Evolutionary conservation across 1,284 basidiomycete genomes (phyloP).

Genomic region (Polyporus tsugae): DNA sequence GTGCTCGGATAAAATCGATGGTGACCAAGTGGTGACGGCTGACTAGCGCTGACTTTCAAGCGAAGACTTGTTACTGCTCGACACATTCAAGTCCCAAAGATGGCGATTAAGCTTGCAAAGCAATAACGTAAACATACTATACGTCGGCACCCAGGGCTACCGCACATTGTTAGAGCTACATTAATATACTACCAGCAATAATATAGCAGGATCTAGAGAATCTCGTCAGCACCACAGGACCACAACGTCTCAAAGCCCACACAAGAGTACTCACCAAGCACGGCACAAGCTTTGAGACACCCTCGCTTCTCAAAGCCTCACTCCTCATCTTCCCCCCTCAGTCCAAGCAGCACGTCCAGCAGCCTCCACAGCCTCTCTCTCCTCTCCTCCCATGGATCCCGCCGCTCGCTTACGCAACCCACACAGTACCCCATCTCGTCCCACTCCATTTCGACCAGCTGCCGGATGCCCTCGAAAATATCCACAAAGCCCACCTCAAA

Average conservation of each 20-base stretch:
- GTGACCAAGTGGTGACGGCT: too few species aligned
- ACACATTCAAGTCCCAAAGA: neutral
- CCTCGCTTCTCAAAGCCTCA: neutral
- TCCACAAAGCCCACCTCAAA: slow-evolving; percentile 43
- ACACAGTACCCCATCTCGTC: slow-evolving; percentile 42
- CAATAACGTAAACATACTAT: neutral
- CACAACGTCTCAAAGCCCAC: neutral
- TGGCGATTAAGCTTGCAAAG: neutral
- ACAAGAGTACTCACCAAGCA: too few species aligned
- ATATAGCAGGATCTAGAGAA: neutral
- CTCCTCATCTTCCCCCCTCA: slow-evolving; percentile 29
- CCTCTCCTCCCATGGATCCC: slow-evolving; percentile 35
- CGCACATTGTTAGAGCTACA: neutral
- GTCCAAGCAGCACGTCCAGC: slow-evolving; percentile 41
- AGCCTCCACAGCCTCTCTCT: slow-evolving; percentile 41
- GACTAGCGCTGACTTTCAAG: neutral
- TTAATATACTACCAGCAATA: neutral
- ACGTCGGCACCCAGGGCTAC: neutral
- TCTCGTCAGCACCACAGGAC: neutral
- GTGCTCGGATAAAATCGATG: too few species aligned
- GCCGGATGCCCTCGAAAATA: slow-evolving; percentile 44
- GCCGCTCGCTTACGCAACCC: slow-evolving; percentile 38
- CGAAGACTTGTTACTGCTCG: neutral
- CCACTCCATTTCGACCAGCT: slow-evolving; percentile 43
- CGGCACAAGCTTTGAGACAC: neutral